Base-by-base conservation (phyloP, 1,284 basidiomycete genomes). In the Pseudozyma thailandica region DNA sequence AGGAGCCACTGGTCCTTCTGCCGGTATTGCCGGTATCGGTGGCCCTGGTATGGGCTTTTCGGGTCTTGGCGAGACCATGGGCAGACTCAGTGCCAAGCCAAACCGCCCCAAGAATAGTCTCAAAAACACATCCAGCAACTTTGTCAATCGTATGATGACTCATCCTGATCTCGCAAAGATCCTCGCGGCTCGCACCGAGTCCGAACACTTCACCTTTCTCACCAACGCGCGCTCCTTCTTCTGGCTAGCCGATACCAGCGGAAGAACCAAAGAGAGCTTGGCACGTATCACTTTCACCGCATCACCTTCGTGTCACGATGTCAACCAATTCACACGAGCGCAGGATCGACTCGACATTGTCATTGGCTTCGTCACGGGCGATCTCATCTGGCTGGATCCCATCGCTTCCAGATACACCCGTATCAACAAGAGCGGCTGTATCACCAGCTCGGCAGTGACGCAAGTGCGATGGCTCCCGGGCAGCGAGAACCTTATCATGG, bases 301-400 rank as follows among this genome's bases (percentile, higher is more conserved):
- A 8, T 88, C 90, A 69, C 71, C 80, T 0, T 95, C 93, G 0
- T 94, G 93, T 76, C 92, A 96, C 82, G 91, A 86, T 75, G 88
- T 96, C 47, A 96, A 96, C 75, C 84, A 87, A 15, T 84, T 88
- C 8, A 97, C 93, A 1, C 88, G 90, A 9, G 89, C 88, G 7
- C 85, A 89, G 5, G 90, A 92, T 50, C 88, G 89, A 42, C 85
- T 98, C 37, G 96, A 98, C 80, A 87, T 97, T 12, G 87, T 98
- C 54, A 90, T 98, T 74, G 95, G 95, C 2, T 98, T 98, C 81
- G 87, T 86, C 69, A 91, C 92, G 0, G 95, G 95, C 15, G 95
- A 98, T 83, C 86, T 98, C 23, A 85, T 98, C 49, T 74, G 73
- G 70, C 27, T 80, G 90, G 93, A 94, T 81, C 91, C 92, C 46